Evolutionary conservation across 768 basidiomycete species (phyloP).

Genomic region (Tylopilus sp.): DNA sequence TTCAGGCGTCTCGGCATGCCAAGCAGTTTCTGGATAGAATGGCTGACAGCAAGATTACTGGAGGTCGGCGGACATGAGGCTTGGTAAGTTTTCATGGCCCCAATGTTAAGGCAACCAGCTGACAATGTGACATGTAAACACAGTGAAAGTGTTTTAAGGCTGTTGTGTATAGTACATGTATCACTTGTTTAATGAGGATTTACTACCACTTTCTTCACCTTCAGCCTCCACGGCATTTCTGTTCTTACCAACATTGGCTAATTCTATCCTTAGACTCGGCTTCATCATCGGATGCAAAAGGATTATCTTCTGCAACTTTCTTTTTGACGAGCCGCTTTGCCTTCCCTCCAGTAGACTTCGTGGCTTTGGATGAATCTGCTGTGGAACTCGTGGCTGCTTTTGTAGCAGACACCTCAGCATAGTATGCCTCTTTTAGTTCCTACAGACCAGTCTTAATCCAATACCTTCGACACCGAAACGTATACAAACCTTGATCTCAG

Average conservation of each 20-base stretch:
- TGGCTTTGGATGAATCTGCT: slow-evolving; percentile 17
- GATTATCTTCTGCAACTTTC: slow-evolving; percentile 39
- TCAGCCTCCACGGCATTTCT: slow-evolving; percentile 25
- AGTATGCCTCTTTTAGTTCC: slow-evolving; percentile 64
- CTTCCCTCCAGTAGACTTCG: slow-evolving; percentile 25
- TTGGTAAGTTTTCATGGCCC: background rate
- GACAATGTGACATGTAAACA: too few species aligned
- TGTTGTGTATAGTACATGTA: too few species aligned
- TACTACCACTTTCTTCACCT: slow-evolving; percentile 29
- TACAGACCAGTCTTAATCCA: slow-evolving; percentile 21
- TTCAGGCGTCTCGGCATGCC: slow-evolving; percentile 7
- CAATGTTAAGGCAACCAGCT: too few species aligned
- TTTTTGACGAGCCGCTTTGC: slow-evolving; percentile 46
- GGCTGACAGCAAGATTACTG: background rate
- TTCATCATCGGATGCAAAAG: slow-evolving; percentile 56
- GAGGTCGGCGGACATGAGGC: background rate
- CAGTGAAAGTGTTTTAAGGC: too few species aligned
- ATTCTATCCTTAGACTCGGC: slow-evolving; percentile 14
- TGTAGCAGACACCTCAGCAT: slow-evolving; percentile 39
- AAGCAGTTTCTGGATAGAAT: slow-evolving; percentile 9
- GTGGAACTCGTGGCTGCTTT: slow-evolving; percentile 24
- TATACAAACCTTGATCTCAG: slow-evolving; percentile 56
- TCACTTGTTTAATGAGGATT: slow-evolving; percentile 34
- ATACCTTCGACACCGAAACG: background rate
- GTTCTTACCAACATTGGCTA: slow-evolving; percentile 1